These are phyloP conservation scores for Vicia villosa DNA, from an alignment of 306 rosid species.

Conservation along the genomic window DNA sequence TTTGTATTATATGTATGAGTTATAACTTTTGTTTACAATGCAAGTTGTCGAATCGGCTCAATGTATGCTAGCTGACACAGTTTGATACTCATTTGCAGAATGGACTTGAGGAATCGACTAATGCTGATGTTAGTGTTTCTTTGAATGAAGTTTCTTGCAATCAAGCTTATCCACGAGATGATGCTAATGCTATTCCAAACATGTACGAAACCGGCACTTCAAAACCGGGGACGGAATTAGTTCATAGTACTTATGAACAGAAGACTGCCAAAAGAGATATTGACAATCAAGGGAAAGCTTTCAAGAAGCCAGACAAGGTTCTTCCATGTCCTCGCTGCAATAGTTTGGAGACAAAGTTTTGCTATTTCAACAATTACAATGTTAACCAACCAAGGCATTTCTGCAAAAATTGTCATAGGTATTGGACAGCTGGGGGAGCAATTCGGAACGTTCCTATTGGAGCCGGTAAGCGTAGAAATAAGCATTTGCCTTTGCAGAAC, in stretches of 20 bases:
- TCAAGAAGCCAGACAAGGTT: slow-evolving; percentile 59
- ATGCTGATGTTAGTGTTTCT: slow-evolving; percentile 32
- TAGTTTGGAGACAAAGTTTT: slow-evolving; percentile 65
- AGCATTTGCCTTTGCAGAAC: slow-evolving; percentile 37
- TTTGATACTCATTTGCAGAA: slow-evolving; percentile 42
- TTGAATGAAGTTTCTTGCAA: slow-evolving; percentile 21
- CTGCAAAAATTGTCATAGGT: slow-evolving; percentile 69
- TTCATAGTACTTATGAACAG: slow-evolving; percentile 36
- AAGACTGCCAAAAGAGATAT: slow-evolving; percentile 34
- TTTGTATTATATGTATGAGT: slow-evolving; percentile 8
- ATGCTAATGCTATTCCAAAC: slow-evolving; percentile 15
- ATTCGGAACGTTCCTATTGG: slow-evolving; percentile 68
- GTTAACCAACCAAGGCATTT: slow-evolving; percentile 71
- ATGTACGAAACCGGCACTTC: slow-evolving; percentile 2
- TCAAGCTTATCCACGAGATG: slow-evolving; percentile 24
- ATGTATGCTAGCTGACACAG: slow-evolving; percentile 23
- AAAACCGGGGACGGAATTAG: slow-evolving; percentile 29
- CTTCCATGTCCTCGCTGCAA: slow-evolving; percentile 69
- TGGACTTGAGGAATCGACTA: slow-evolving; percentile 35
- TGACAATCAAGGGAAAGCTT: slow-evolving; percentile 45
- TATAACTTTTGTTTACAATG: slow-evolving; percentile 5
- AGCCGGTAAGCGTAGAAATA: slow-evolving; percentile 64
- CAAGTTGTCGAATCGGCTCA: neutral
- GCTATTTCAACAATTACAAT: slow-evolving; percentile 69
- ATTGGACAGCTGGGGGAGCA: slow-evolving; percentile 78